phyloP scores from a whole-genome alignment of 176 grass and related monocot genomes.

The Saccharum officinarum region DNA sequence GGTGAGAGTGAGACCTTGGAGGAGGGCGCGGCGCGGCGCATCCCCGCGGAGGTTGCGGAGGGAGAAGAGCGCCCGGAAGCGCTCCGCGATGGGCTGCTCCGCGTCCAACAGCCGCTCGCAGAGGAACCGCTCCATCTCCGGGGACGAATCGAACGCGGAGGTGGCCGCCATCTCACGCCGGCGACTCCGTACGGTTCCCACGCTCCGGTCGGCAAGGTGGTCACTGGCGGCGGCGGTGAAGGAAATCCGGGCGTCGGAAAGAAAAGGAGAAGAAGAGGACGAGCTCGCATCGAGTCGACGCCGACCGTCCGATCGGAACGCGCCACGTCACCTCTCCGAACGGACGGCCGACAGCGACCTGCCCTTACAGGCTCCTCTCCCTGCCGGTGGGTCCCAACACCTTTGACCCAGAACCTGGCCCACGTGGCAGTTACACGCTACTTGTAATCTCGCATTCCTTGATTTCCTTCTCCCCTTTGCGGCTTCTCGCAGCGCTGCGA shows the following conservation, averaged over 20 bases:
- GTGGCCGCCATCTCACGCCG: neutral
- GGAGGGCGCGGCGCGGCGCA: constrained; percentile 65
- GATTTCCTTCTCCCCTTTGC: neutral
- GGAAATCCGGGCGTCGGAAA: neutral
- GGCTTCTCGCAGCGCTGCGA: neutral
- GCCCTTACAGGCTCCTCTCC: neutral
- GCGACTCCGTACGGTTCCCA: neutral
- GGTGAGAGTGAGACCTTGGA: constrained; percentile 52
- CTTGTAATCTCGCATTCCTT: neutral
- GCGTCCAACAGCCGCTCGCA: constrained; percentile 64
- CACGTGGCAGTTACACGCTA: constrained; percentile 20
- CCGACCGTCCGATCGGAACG: constrained; percentile 31
- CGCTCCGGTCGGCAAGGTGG: neutral
- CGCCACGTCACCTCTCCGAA: constrained; percentile 7
- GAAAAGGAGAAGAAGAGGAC: neutral
- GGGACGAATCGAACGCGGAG: constrained; percentile 50
- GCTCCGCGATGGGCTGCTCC: constrained; percentile 70
- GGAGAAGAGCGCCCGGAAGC: constrained; percentile 90
- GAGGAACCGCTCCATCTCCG: constrained; percentile 76
- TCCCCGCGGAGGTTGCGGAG: constrained; percentile 87
- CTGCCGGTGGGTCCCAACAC: neutral
- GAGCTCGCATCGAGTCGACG: constrained; percentile 25
- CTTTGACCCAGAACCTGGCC: neutral
- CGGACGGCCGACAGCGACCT: neutral
- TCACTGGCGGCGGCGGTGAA: neutral